Evolutionary conservation across 2,329 filamentous ascomycete species (phyloP).

Genomic region (Aspergillus clavatus): DNA sequence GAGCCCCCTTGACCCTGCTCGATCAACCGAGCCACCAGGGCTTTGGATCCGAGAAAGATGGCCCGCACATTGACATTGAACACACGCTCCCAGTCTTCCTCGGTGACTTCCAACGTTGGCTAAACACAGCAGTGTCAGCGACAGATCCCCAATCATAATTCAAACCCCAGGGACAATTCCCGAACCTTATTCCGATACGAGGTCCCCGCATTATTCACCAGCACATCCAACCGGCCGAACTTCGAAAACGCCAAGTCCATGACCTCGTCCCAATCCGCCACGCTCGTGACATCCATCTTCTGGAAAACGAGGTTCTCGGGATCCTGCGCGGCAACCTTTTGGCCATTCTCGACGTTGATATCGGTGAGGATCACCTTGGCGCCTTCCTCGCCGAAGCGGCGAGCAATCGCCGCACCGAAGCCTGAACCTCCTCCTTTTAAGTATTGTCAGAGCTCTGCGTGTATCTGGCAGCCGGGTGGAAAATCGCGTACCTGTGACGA

Average conservation of each 20-base stretch:
- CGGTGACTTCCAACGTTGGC: conserved; percentile 36
- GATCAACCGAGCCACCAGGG: conserved; percentile 33
- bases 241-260: conserved; percentile 28
- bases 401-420: conserved; percentile 40
- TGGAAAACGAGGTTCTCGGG: conserved; percentile 29
- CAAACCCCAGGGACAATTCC: too few species aligned
- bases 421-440: conserved; percentile 39
- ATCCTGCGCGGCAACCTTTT: conserved; percentile 28
- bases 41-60: conserved; percentile 34
- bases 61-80: conserved; percentile 44
- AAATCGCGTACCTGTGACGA: conserved; percentile 38
- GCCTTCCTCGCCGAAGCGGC: conserved; percentile 38
- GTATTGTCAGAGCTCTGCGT: not conserved
- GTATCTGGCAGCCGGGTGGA: not conserved
- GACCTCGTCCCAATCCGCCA: conserved; percentile 30
- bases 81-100: conserved; percentile 42
- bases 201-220: conserved; percentile 48
- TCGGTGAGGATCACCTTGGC: conserved; percentile 41
- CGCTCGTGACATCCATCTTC: conserved; percentile 33
- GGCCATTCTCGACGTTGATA: conserved; percentile 35
- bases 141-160: too few species aligned
- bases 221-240: conserved; percentile 37
- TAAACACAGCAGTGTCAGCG: conserved; percentile 19
- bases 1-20: conserved; percentile 39
- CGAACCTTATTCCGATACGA: conserved; percentile 38